These are phyloP conservation scores for Neurospora sp. DNA, from an alignment of 495 filamentous ascomycete species.

Conservation along the genomic window DNA sequence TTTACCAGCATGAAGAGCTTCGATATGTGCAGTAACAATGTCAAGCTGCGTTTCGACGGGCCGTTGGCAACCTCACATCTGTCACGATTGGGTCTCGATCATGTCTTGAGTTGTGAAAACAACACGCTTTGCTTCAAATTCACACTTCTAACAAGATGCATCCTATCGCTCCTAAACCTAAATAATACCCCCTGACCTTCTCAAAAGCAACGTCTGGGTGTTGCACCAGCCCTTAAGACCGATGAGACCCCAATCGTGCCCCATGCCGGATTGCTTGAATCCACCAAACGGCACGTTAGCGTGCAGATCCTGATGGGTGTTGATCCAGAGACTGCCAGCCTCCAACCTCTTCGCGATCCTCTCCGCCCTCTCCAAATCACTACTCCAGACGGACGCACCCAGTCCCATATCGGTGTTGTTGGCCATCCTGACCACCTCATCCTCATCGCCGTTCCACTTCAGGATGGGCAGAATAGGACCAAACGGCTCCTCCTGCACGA, in stretches of 20 bases:
- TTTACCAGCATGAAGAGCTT: no score
- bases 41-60: no score
- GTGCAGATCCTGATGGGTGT: conserved; percentile 27
- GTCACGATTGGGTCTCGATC: not conserved
- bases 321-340: conserved; percentile 51
- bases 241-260: conserved; percentile 40
- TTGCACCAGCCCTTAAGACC: conserved; percentile 44
- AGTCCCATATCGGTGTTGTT: conserved; percentile 48
- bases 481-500: conserved; percentile 43
- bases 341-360: conserved; percentile 41
- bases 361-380: conserved; percentile 38
- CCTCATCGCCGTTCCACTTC: conserved; percentile 42
- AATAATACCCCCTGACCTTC: not conserved
- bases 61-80: not conserved
- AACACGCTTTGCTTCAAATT: not conserved
- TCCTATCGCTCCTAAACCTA: not conserved
- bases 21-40: no score
- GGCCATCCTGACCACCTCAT: conserved; percentile 46
- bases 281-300: conserved; percentile 44
- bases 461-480: conserved; percentile 49
- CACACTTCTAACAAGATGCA: not conserved
- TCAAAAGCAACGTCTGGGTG: conserved; percentile 23
- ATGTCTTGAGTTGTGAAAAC: not conserved
- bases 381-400: conserved; percentile 48
- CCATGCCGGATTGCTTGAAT: conserved; percentile 48